phyloP scores from a whole-genome alignment of 1,139 yeast species.

The Lodderomyces margitis region DNA sequence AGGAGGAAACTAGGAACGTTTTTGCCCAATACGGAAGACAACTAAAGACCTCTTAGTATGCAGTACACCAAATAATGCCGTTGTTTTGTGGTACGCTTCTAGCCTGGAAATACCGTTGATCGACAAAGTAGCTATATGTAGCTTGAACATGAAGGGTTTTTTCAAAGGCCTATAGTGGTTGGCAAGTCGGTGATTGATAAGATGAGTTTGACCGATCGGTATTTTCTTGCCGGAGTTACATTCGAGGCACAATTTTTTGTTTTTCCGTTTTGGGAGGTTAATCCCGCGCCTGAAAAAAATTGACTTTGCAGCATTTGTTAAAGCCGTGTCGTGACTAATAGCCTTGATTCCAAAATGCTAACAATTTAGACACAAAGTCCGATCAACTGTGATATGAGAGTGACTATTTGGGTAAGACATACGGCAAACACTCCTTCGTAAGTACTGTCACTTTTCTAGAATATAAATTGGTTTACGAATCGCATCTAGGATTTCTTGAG shows the following conservation, averaged over 20 bases:
- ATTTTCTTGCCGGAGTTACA: not conserved
- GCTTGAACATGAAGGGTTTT: no score
- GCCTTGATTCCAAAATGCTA: not conserved
- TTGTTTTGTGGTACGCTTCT: no score
- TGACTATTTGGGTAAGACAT: not conserved
- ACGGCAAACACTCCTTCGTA: not conserved
- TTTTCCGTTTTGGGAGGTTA: not conserved
- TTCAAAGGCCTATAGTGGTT: no score
- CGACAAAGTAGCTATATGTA: no score
- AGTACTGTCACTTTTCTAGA: no score
- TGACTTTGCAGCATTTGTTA: not conserved
- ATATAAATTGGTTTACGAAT: no score
- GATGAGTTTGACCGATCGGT: not conserved
- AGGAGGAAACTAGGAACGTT: no score
- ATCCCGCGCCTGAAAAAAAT: not conserved
- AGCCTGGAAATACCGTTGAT: no score
- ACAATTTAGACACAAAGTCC: not conserved
- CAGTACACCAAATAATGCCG: no score
- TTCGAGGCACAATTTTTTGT: not conserved
- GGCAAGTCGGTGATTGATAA: not conserved
- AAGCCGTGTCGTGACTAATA: conserved; percentile 1
- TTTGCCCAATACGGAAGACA: no score
- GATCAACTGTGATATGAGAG: not conserved
- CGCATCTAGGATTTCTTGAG: no score
- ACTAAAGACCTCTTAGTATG: no score